These are phyloP conservation scores for Clathrospora elynae DNA, from an alignment of 2,329 filamentous ascomycete species.

Conservation along the genomic window DNA sequence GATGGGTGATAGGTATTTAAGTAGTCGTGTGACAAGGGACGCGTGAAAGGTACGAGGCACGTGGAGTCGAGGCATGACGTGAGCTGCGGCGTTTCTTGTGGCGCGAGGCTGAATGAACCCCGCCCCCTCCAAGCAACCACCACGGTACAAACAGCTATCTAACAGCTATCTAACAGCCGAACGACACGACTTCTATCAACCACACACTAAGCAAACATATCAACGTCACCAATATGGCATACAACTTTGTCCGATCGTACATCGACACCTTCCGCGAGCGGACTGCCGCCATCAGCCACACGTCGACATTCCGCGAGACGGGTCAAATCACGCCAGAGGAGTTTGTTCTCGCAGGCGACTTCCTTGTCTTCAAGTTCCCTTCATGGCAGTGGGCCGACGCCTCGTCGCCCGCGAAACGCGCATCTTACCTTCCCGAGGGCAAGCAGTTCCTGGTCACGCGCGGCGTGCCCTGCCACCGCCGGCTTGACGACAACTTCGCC, in stretches of 20 bases:
- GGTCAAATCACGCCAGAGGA: constrained; percentile 97
- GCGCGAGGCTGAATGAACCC: constrained; percentile 4
- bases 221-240: constrained; percentile 67
- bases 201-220: background rate
- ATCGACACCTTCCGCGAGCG: constrained; percentile 90
- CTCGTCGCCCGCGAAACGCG: constrained; percentile 77
- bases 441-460: constrained; percentile 97
- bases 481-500: constrained; percentile 91
- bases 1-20: background rate
- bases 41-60: background rate
- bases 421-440: constrained; percentile 77
- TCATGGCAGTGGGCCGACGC: constrained; percentile 97
- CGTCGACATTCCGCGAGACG: constrained; percentile 89
- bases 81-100: constrained; percentile 7
- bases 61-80: constrained; percentile 10
- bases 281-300: constrained; percentile 86
- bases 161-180: background rate
- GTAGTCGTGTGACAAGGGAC: constrained; percentile 6
- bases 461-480: constrained; percentile 89
- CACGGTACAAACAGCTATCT: constrained; percentile 2
- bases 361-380: constrained; percentile 98
- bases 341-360: constrained; percentile 94
- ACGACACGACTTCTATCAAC: constrained; percentile 4
- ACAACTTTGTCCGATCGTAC: constrained; percentile 77
- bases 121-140: constrained; percentile 13